Evolutionary conservation across 257 asterid genomes (phyloP).

Genomic region (Solanum chilense): DNA sequence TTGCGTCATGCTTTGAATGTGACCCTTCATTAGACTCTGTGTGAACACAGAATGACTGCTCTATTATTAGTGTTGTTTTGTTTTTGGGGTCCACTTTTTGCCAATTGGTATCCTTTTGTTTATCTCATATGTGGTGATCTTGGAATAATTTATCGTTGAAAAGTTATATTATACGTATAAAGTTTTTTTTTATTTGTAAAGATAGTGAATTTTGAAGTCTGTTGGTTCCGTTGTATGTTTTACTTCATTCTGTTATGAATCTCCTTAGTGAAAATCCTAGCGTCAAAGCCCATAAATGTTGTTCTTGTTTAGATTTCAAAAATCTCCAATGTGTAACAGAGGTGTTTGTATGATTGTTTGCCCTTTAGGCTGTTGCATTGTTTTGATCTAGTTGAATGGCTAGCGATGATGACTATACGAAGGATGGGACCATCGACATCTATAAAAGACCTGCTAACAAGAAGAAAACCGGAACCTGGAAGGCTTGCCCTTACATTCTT

Average conservation of each 20-base stretch:
- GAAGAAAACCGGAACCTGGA: conserved; percentile 65
- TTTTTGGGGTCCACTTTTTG: background rate
- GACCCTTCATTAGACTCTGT: background rate
- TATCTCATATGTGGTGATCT: background rate
- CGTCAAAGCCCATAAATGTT: background rate
- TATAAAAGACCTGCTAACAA: conserved; percentile 49
- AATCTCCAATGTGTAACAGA: too few relatives aligned
- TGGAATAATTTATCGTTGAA: background rate
- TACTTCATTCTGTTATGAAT: background rate
- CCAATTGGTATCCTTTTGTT: background rate
- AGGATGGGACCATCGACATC: conserved; percentile 52
- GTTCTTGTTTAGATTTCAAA: background rate
- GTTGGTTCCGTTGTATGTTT: too few relatives aligned
- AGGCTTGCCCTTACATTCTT: conserved; percentile 68
- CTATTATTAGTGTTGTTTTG: background rate
- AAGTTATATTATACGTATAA: background rate
- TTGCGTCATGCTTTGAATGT: background rate
- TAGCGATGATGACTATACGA: conserved; percentile 26
- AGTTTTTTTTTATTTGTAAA: background rate
- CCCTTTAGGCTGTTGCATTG: background rate
- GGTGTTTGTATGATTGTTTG: background rate
- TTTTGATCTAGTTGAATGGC: conserved; percentile 4
- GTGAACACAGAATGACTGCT: background rate
- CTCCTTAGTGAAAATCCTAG: background rate
- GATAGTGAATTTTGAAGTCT: background rate